A percentile compares a stretch with the other conserved stretches of the same genome.
Evolutionary conservation across 129 eudicot genomes (phyloP).

Genomic region (Apium graveolens): DNA sequence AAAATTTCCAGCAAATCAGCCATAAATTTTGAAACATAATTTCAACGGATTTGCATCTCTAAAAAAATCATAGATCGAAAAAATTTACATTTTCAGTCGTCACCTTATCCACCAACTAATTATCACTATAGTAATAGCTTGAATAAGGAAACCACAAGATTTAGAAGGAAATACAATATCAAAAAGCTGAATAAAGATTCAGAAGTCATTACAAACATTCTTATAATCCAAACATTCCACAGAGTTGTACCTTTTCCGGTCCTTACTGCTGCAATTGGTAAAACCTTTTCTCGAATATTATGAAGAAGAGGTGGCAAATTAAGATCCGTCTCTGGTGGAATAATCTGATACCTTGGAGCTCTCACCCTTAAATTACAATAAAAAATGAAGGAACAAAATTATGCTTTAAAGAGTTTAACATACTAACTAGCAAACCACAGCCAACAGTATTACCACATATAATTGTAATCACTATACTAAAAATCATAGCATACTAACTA

Average conservation of each 20-base stretch:
- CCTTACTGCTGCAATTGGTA: slow-evolving; percentile 43
- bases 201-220: not conserved
- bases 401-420: not conserved
- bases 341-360: slow-evolving; percentile 76
- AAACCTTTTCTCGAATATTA: slow-evolving; percentile 46
- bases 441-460: not conserved
- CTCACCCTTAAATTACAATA: slow-evolving; percentile 32
- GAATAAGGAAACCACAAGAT: not conserved
- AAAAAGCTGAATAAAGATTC: not conserved
- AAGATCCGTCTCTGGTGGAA: slow-evolving; percentile 88
- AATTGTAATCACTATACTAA: not conserved
- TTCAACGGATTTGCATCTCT: not conserved
- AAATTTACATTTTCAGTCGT: not conserved
- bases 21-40: too few species aligned
- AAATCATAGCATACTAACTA: not conserved
- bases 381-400: not conserved
- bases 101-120: not conserved
- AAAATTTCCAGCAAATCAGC: too few species aligned
- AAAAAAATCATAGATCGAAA: not conserved
- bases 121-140: not conserved
- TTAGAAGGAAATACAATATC: not conserved
- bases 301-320: slow-evolving; percentile 56
- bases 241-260: slow-evolving; percentile 40
- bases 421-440: not conserved
- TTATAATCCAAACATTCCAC: slow-evolving; percentile 7